Conservation (phyloP, 106 monocot genomes). For the Xerophyta viscosa region DNA sequence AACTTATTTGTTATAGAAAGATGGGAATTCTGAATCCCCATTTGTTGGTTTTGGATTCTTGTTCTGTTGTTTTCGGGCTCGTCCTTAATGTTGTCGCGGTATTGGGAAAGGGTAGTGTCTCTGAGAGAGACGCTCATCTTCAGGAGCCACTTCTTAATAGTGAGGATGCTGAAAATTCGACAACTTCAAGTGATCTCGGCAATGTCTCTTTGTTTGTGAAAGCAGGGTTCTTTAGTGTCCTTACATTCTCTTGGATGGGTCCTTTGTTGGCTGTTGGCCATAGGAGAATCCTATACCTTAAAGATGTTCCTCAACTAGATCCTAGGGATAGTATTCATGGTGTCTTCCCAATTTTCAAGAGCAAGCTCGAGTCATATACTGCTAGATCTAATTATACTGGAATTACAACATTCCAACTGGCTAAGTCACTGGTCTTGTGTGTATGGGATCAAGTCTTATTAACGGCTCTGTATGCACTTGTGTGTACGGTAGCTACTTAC, state of each 20-base stretch:
- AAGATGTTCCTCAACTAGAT: slow-evolving; percentile 59
- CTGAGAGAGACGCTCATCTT: slow-evolving; percentile 10
- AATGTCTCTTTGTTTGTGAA: slow-evolving; percentile 29
- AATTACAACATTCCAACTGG: slow-evolving; percentile 39
- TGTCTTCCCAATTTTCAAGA: slow-evolving; percentile 41
- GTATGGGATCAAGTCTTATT: slow-evolving; percentile 35
- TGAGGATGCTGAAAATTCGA: neutral
- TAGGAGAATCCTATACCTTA: slow-evolving; percentile 49
- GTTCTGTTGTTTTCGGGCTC: slow-evolving; percentile 28
- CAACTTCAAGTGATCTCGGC: neutral
- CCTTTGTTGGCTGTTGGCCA: slow-evolving; percentile 57
- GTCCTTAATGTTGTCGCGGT: slow-evolving; percentile 31
- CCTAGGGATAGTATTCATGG: slow-evolving; percentile 43
- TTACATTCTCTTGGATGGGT: slow-evolving; percentile 89
- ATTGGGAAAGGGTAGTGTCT: slow-evolving; percentile 21
- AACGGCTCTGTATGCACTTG: slow-evolving; percentile 42
- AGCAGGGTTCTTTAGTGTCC: slow-evolving; percentile 47
- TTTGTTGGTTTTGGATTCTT: slow-evolving; percentile 45
- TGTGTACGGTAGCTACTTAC: slow-evolving; percentile 41
- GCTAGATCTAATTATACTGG: neutral
- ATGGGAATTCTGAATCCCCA: slow-evolving; percentile 13
- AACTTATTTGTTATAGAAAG: slow-evolving; percentile 22
- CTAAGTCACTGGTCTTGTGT: slow-evolving; percentile 46
- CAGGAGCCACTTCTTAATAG: slow-evolving; percentile 59
- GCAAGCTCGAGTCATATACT: slow-evolving; percentile 43